phyloP scores from a whole-genome alignment of 371 early-diverging fungal genomes.

The Apophysomyces sp. region DNA sequence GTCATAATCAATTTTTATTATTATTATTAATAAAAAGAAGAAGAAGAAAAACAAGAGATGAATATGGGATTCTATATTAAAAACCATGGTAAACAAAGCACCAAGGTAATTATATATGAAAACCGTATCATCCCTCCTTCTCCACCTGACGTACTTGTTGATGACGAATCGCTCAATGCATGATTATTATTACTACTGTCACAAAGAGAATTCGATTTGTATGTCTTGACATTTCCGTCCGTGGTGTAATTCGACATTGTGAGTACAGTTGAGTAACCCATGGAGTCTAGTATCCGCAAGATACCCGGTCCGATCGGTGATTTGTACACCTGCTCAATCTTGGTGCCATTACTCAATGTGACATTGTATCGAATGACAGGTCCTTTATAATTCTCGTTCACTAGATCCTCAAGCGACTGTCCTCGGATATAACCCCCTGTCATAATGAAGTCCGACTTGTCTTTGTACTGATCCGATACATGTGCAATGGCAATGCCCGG shows the following conservation, averaged over 20 bases:
- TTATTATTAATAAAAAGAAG: too few species aligned
- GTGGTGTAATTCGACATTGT: slow-evolving; percentile 42
- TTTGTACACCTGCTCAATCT: slow-evolving; percentile 15
- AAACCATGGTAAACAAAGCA: too few species aligned
- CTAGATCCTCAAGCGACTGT: slow-evolving; percentile 27
- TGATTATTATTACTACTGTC: slow-evolving; percentile 31
- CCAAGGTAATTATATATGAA: neutral
- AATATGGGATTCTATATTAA: too few species aligned
- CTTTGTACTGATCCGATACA: slow-evolving; percentile 28
- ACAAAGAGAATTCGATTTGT: slow-evolving; percentile 27
- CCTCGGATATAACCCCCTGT: slow-evolving; percentile 24
- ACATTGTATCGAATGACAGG: slow-evolving; percentile 22
- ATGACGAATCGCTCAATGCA: slow-evolving; percentile 4
- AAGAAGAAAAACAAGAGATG: too few species aligned
- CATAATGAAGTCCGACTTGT: slow-evolving; percentile 45
- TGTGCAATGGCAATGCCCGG: slow-evolving; percentile 45
- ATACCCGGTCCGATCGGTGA: slow-evolving; percentile 52
- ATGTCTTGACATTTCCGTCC: slow-evolving; percentile 26
- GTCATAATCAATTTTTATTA: too few species aligned
- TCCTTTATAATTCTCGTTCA: slow-evolving; percentile 16
- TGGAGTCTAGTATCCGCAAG: slow-evolving; percentile 40
- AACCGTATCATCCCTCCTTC: neutral
- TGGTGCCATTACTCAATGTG: slow-evolving; percentile 10
- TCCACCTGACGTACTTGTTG: neutral
- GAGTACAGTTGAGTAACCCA: slow-evolving; percentile 44